Conservation (phyloP, 2,329 filamentous ascomycete species). For the Sporothrix euskadiensis region DNA sequence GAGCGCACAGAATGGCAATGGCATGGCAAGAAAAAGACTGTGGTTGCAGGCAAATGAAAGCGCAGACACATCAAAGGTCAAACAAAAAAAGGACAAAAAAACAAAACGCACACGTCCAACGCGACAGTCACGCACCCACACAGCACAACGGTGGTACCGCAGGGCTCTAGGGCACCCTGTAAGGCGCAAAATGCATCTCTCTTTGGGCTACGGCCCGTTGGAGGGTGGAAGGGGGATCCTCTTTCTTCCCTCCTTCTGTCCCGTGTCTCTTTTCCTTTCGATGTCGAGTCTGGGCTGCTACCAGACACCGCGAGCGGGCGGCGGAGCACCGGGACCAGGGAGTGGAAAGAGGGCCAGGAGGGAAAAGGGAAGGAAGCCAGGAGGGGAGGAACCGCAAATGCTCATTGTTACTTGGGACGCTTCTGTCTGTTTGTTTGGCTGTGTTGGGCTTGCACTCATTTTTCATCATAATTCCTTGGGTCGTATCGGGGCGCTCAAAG, state of each 20-base stretch:
- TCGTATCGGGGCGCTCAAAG: slow-evolving; percentile 5
- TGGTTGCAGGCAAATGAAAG: no score
- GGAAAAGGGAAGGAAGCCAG: not conserved
- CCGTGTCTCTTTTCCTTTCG: not conserved
- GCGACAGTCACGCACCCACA: not conserved
- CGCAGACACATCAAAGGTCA: no score
- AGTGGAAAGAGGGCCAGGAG: not conserved
- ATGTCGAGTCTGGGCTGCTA: slow-evolving; percentile 11
- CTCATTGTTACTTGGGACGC: not conserved
- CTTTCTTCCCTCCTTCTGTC: not conserved
- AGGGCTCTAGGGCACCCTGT: slow-evolving; percentile 13
- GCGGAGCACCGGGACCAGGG: not conserved
- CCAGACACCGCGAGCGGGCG: not conserved
- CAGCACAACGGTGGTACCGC: slow-evolving; percentile 4
- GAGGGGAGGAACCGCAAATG: not conserved
- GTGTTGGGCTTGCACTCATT: not conserved
- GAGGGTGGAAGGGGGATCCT: slow-evolving; percentile 16
- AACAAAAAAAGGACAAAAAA: not conserved
- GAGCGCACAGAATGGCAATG: not conserved
- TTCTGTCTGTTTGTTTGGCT: not conserved
- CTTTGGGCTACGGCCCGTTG: slow-evolving; percentile 26
- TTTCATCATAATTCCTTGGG: not conserved
- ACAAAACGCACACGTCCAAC: not conserved
- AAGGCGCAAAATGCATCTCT: slow-evolving; percentile 28
- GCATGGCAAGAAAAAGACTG: not conserved